Conservation (phyloP, 1,284 basidiomycete species). For the Heterobasidion irregulare region DNA sequence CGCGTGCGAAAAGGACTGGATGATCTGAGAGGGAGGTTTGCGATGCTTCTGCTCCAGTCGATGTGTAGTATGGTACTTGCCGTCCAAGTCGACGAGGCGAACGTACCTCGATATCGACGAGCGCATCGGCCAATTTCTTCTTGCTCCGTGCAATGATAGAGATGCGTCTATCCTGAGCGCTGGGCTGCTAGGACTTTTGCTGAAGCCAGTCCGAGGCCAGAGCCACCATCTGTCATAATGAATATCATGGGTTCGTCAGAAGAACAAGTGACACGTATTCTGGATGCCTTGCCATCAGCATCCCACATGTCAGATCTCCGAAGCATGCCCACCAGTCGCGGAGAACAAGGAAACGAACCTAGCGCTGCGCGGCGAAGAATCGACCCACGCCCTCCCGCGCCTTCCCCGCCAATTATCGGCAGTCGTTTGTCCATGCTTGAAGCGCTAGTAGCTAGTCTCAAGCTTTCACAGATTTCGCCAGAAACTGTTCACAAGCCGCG, state of each 20-base stretch:
- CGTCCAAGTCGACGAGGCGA: neutral
- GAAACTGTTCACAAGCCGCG: too few species aligned
- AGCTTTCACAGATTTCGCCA: too few species aligned
- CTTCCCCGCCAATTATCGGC: too few species aligned
- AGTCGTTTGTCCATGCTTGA: too few species aligned
- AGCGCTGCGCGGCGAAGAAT: too few species aligned
- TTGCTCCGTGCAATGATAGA: slow-evolving; percentile 75
- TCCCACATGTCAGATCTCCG: slow-evolving; percentile 9
- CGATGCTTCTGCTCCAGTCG: neutral
- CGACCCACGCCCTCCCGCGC: too few species aligned
- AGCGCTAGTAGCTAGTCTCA: too few species aligned
- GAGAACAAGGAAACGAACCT: too few species aligned
- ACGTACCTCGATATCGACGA: slow-evolving; percentile 53
- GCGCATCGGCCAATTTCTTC: slow-evolving; percentile 48
- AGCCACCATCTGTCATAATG: slow-evolving; percentile 68
- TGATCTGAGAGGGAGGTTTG: neutral
- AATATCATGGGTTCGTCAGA: neutral
- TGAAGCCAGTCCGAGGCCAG: slow-evolving; percentile 71
- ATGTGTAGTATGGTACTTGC: too few species aligned
- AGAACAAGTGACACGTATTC: neutral
- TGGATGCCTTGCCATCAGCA: slow-evolving; percentile 12
- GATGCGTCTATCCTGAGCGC: slow-evolving; percentile 57
- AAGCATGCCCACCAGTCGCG: neutral
- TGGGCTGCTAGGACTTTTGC: slow-evolving; percentile 60
- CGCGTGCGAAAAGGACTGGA: neutral